Evolutionary conservation across 2,329 filamentous ascomycete species (phyloP), one percentile per base, ranked within the genome.

Genomic region (Raffaelea albimanens): DNA sequence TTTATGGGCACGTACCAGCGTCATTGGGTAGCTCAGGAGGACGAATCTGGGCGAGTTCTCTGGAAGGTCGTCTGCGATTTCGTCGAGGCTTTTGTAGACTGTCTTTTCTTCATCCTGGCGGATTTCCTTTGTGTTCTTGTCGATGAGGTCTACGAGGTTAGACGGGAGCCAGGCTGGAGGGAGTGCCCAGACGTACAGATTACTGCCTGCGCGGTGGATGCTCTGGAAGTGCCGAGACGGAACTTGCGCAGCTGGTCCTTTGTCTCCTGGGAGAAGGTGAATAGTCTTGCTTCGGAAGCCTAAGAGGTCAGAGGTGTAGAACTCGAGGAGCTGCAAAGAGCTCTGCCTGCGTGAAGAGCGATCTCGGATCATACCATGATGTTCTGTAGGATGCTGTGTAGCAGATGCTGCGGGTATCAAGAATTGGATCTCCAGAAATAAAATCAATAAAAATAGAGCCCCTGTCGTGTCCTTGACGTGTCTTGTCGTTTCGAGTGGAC

Each of bases 181-280:
- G 34, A 10, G 13, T 38, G 34, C 29, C 64, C n/a, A n/a, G n/a
- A 75, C 83, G 67, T 85, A 97, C 93, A 97, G 57, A 98, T 95
- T 53, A 94, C 82, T 52, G 90, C 93, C 70, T 96, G 88, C 0
- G 90, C 85, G 42, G 84, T 82, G 62, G 84, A 91, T 45, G 88
- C 82, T 55, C 93, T 76, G 31, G 90, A 96, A 2, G 93, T 97
- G 22, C 84, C 81, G 23, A 98, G 76, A 44, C 93, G 86, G 71
- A 98, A 98, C 68, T 96, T 97, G 66, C 87, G 85, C 55, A 98
- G 79, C 61, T 90, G 83, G 55, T 89, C 82, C 68, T 85, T 93
- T 41, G 88, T 95, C 68, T 93, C 87, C 54, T 82, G 78, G 29
- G 89, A 94, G 78, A 97, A 95, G 50, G 86, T 87, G 71, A 95